Base-by-base conservation (phyloP, 108 stramenopile species). In the Ochromonas danica region DNA sequence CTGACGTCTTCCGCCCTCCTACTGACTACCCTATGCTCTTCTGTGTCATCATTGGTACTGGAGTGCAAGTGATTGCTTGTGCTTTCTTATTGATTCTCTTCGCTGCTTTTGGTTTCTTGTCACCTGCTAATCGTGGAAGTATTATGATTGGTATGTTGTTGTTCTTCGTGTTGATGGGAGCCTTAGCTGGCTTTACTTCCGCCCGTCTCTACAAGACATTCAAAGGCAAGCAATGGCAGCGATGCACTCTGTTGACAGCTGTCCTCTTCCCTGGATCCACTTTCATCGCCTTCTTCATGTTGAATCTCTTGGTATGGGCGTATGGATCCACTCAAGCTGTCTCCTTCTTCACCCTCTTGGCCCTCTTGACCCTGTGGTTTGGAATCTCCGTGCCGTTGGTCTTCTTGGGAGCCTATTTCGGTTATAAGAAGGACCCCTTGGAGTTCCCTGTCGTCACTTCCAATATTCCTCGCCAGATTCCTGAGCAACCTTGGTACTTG, bases 1-100 rank as follows among this genome's bases (percentile, higher is more conserved):
- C 96, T 41, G 99, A 99, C 82, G 99, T 99, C n/a, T 98, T 99
- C 90, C 93, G 99, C 71, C 97, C 98, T 25, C 99, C 99, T 31
- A 38, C 88, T 30, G 89, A 81, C 75, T 85, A 72, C 62, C 97
- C 97, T 65, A 96, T 98, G 95, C 67, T 96, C 1, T 98, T 93
- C 82, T 95, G 96, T 67, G 95, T 99, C 79, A 90, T 94, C 84
- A 88, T 92, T 62, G 99, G 97, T 78, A 92, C 93, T 10, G 99
- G 99, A 36, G 87, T 87, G 45, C 86, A 87, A 82, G 80, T 87
- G 60, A 63, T 87, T 28, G 57, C 91, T 38, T 88, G 90, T 40
- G 84, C 85, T 10, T 71, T 94, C 61, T 84, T 86, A 51, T 89
- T 92, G 63, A 94, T 96, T 80, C 42, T 86, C 71, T 90, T 95